phyloP scores from a whole-genome alignment of 192 early-diverging fungal genomes.

The Coemansia sp. region DNA sequence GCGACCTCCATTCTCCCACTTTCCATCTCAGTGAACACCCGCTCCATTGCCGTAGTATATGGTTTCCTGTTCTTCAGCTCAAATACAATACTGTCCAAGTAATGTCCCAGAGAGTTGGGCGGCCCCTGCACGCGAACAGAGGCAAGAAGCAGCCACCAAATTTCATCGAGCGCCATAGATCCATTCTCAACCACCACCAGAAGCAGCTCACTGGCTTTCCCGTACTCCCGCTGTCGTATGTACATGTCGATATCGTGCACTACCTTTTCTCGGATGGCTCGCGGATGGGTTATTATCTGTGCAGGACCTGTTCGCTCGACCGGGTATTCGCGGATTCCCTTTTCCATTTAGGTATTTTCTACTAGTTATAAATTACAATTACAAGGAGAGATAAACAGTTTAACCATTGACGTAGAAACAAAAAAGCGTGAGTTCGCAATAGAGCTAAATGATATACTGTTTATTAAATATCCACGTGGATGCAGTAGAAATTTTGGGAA shows the following conservation, averaged over 20 bases:
- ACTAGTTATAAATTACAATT: not conserved
- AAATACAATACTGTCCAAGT: slow-evolving; percentile 17
- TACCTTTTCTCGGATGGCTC: slow-evolving; percentile 19
- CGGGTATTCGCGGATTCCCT: slow-evolving; percentile 9
- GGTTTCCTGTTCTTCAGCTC: slow-evolving; percentile 11
- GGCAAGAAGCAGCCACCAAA: slow-evolving; percentile 34
- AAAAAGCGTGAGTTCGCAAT: too few relatives aligned
- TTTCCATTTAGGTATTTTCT: not conserved
- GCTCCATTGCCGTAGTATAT: slow-evolving; percentile 24
- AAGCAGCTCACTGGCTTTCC: slow-evolving; percentile 38
- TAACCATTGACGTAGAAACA: too few relatives aligned
- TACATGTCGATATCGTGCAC: slow-evolving; percentile 27
- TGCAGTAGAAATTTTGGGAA: too few relatives aligned
- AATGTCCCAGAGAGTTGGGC: not conserved
- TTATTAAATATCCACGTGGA: too few relatives aligned
- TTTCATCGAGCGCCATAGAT: slow-evolving; percentile 8
- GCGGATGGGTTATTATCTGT: not conserved
- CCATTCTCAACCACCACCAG: slow-evolving; percentile 19
- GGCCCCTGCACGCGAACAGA: slow-evolving; percentile 23
- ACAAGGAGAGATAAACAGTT: too few relatives aligned
- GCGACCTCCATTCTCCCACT: slow-evolving; percentile 11
- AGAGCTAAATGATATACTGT: too few relatives aligned
- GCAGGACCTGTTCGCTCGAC: too few relatives aligned
- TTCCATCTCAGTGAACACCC: slow-evolving; percentile 17
- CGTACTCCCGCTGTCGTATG: slow-evolving; percentile 36